A percentile compares a stretch with the other conserved stretches of the same genome.
Evolutionary conservation across 805 yeast genomes (phyloP).

Genomic region (Candida germanica): DNA sequence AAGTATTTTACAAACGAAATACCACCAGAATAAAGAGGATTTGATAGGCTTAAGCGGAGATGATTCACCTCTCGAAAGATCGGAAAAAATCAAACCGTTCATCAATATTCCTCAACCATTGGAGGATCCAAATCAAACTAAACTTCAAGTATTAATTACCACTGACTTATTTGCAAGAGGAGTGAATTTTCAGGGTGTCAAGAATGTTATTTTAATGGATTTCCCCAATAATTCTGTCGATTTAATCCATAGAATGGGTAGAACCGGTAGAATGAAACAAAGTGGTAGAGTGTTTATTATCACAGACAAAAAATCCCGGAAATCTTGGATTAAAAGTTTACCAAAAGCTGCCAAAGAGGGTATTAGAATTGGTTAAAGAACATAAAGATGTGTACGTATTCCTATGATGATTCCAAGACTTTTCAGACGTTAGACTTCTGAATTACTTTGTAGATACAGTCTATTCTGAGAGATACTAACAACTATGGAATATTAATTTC

Average conservation of each 20-base stretch:
- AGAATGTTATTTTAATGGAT: constrained; percentile 81
- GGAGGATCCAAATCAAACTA: constrained; percentile 19
- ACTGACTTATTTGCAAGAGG: constrained; percentile 93
- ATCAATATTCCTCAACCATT: constrained; percentile 54
- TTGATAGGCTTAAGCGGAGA: constrained; percentile 67
- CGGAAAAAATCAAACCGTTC: constrained; percentile 56
- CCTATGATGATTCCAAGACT: constrained; percentile 12
- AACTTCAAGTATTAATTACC: constrained; percentile 65
- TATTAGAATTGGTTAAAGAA: constrained; percentile 14
- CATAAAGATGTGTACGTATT: constrained; percentile 8
- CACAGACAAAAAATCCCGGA: constrained; percentile 62
- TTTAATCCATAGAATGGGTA: constrained; percentile 85
- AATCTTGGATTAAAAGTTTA: constrained; percentile 79
- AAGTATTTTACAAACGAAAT: constrained; percentile 44
- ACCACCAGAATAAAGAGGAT: constrained; percentile 37
- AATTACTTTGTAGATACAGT: constrained; percentile 14
- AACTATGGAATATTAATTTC: not conserved
- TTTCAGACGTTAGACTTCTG: constrained; percentile 18
- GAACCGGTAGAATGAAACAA: constrained; percentile 91
- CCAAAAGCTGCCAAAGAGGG: constrained; percentile 52
- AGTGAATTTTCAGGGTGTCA: constrained; percentile 74
- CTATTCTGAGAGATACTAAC: constrained; percentile 12
- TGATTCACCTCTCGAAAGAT: constrained; percentile 59
- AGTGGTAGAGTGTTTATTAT: constrained; percentile 84
- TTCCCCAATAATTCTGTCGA: constrained; percentile 84